Evolutionary conservation across 1,139 yeast genomes (phyloP).

Genomic region (Protomyces inundatus): DNA sequence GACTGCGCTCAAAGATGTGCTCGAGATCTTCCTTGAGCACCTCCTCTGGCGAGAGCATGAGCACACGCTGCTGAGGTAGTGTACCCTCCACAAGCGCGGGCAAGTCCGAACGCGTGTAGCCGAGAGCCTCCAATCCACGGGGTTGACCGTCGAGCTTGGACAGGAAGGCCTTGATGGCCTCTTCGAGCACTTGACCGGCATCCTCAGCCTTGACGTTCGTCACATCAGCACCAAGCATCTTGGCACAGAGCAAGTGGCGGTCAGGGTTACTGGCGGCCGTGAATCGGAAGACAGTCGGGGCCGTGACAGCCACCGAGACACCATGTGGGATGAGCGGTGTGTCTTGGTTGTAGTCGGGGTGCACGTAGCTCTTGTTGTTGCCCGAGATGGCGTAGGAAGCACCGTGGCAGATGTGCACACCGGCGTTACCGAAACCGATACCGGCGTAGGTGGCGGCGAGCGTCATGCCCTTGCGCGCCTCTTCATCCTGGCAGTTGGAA

Average conservation of each 20-base stretch:
- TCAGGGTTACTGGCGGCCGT: constrained; percentile 44
- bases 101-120: constrained; percentile 38
- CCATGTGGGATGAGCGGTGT: constrained; percentile 44
- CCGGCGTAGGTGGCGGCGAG: constrained; percentile 45
- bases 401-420: constrained; percentile 45
- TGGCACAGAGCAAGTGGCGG: constrained; percentile 42
- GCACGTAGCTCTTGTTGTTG: constrained; percentile 41
- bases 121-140: constrained; percentile 40
- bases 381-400: constrained; percentile 43
- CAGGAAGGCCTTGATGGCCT: constrained; percentile 40
- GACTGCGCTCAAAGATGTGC: constrained; percentile 33
- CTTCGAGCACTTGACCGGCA: constrained; percentile 42
- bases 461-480: constrained; percentile 43
- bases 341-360: constrained; percentile 42
- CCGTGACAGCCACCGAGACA: constrained; percentile 43
- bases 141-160: constrained; percentile 41
- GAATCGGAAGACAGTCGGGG: constrained; percentile 43
- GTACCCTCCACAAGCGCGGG: constrained; percentile 42
- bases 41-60: constrained; percentile 40
- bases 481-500: constrained; percentile 40
- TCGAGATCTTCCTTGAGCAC: constrained; percentile 35
- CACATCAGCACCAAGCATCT: constrained; percentile 41
- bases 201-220: constrained; percentile 40
- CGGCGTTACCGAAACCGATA: constrained; percentile 45
- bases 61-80: constrained; percentile 42